A percentile compares a stretch with the other conserved stretches of the same genome.
Conservation (phyloP, 805 yeast genomes). For the Starmerella riodocensis region DNA sequence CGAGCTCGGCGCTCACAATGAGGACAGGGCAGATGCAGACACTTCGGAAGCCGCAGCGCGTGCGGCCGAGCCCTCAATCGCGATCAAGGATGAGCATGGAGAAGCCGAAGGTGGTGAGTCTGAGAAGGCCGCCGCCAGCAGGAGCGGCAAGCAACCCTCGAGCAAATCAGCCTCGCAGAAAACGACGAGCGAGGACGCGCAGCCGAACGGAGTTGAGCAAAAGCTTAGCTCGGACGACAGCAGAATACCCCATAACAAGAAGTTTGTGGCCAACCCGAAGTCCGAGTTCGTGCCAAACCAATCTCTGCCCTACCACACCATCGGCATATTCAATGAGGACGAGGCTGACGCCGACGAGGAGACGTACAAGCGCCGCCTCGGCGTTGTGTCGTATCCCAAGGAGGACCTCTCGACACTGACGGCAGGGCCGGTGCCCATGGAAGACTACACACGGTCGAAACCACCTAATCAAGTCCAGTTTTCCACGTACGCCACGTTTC, state of each 20-base stretch:
- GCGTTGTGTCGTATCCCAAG: slow-evolving; percentile 82
- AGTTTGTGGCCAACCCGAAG: slow-evolving; percentile 47
- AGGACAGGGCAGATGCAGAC: not conserved
- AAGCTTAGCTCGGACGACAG: not conserved
- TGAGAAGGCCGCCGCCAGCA: not conserved
- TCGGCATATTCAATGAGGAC: slow-evolving; percentile 55
- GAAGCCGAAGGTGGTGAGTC: not conserved
- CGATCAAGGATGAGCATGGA: not conserved
- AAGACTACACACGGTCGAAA: slow-evolving; percentile 71
- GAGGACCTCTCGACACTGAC: slow-evolving; percentile 57
- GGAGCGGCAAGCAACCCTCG: too few species aligned
- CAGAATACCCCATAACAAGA: slow-evolving; percentile 21
- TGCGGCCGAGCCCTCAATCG: too few species aligned
- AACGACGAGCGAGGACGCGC: not conserved
- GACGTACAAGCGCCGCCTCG: slow-evolving; percentile 59
- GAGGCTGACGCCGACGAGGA: slow-evolving; percentile 66
- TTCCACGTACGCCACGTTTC: slow-evolving; percentile 68
- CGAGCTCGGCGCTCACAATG: not conserved
- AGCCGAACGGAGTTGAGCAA: not conserved
- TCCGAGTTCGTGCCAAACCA: slow-evolving; percentile 63
- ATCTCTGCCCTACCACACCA: slow-evolving; percentile 51
- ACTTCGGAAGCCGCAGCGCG: not conserved
- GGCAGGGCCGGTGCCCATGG: slow-evolving; percentile 81
- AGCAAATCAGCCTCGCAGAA: too few species aligned
- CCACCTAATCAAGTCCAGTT: slow-evolving; percentile 87